Evolutionary conservation across 257 asterid genomes (phyloP), one percentile per base, ranked within the genome.

Genomic region (Dorcoceras hygrometricum): DNA sequence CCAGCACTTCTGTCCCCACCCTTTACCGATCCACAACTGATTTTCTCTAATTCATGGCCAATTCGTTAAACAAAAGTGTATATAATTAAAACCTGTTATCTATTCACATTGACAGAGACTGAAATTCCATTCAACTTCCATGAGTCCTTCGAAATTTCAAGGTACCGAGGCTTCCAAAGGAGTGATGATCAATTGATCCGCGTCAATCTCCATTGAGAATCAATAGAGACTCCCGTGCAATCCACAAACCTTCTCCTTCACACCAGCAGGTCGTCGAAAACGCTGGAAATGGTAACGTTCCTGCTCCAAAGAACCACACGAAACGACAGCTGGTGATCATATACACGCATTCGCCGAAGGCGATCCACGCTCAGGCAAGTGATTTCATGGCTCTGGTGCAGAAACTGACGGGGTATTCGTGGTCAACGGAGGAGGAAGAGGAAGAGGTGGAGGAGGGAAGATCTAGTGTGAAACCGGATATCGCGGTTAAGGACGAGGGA

Each of bases 311-410:
- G 53, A 43, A 4, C 4, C 53, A 16, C 3, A 43, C 20, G 20
- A 43, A 43, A 3, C 80, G 82, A 3, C 79, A 74, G 9, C 84
- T 80, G 0, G 84, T 80, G 16, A 80, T 80, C 18, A 80, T 80
- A 48, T 80, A 80, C 66, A 80, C 80, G 3, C 84, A 77, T 23
- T 76, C 84, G 10, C 84, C 84, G 0, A 80, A 74, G 36, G 36
- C 77, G 9, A 80, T 80, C 22, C 78, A 73, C 63, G 77, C 84
- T 1, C 67, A 71, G 11, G 82, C 84, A 7, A 66, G 73, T 51
- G 84, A 80, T 23, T 80, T 80, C 71, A 77, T 76, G 84, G 76
- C 76, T 20, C 50, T 80, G 69, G 84, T 80, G 22, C 84, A 80
- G 28, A 80, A 80, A 27, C 84, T 80, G 50, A 80, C 84, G 20